Conservation (phyloP, 2,329 filamentous ascomycete genomes). For the Aspergillus floridensis region DNA sequence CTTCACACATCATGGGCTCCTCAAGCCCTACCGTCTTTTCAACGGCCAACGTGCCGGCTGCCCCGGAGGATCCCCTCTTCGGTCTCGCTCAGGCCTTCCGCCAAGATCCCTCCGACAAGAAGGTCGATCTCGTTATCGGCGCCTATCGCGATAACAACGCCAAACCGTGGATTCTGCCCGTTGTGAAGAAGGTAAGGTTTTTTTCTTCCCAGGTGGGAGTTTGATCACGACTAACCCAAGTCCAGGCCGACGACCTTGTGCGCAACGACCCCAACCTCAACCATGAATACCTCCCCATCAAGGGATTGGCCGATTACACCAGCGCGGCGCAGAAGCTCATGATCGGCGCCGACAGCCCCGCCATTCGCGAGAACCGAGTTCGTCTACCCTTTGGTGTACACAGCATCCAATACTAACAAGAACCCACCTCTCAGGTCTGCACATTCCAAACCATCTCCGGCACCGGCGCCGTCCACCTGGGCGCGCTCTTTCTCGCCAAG, state of each 20-base stretch:
- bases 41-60: conserved; percentile 75
- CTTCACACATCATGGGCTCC: conserved; percentile 64
- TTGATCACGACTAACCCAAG: not conserved
- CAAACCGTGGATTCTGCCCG: conserved; percentile 95
- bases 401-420: not conserved
- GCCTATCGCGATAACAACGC: conserved; percentile 93
- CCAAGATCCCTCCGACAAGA: conserved; percentile 71
- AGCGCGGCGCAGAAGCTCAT: conserved; percentile 88
- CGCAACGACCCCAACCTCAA: conserved; percentile 86
- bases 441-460: conserved; percentile 95
- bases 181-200: conserved; percentile 79
- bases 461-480: conserved; percentile 90
- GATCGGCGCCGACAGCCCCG: conserved; percentile 74
- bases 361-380: conserved; percentile 77
- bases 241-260: conserved; percentile 83
- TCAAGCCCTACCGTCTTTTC: conserved; percentile 66
- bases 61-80: conserved; percentile 93
- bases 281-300: conserved; percentile 98
- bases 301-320: conserved; percentile 81
- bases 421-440: conserved; percentile 49
- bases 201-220: not conserved
- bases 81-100: conserved; percentile 85
- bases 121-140: conserved; percentile 92
- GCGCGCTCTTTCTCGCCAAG: conserved; percentile 86
- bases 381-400: conserved; percentile 17